Conservation (phyloP, 495 filamentous ascomycete species). For the Entonaema liquescens region DNA sequence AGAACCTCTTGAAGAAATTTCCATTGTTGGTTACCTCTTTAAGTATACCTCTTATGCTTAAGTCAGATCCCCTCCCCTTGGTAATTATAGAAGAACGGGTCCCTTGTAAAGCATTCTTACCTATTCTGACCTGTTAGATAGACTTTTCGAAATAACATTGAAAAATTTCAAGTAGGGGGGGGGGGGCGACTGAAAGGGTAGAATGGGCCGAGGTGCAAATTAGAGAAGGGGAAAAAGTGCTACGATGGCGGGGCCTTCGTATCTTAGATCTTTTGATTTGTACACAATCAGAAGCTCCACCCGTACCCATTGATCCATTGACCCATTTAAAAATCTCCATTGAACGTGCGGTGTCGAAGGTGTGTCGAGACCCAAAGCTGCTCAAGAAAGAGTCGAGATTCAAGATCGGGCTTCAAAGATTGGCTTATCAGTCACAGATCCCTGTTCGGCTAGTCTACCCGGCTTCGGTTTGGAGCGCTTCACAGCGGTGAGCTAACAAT, state of each 20-base stretch:
- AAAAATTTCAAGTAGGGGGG: constrained; percentile 30
- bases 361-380: constrained; percentile 3
- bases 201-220: constrained; percentile 31
- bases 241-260: constrained; percentile 30
- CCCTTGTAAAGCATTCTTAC: background rate
- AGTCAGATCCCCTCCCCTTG: background rate
- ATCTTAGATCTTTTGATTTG: constrained; percentile 27
- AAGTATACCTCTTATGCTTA: background rate
- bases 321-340: background rate
- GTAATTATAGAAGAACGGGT: background rate
- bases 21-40: too few relatives aligned
- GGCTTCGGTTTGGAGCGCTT: constrained; percentile 21
- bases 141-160: background rate
- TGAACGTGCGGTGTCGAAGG: background rate
- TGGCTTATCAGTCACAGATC: background rate
- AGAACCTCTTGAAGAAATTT: background rate
- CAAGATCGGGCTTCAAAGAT: constrained; percentile 10
- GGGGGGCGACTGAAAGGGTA: constrained; percentile 4
- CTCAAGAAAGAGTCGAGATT: constrained; percentile 12
- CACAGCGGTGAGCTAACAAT: constrained; percentile 2
- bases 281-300: constrained; percentile 1
- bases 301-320: background rate
- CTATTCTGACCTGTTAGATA: background rate
- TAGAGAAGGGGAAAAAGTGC: constrained; percentile 20
- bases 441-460: constrained; percentile 2